phyloP scores from a whole-genome alignment of 2,329 filamentous ascomycete genomes.

The Sclerotinia spermophila region DNA sequence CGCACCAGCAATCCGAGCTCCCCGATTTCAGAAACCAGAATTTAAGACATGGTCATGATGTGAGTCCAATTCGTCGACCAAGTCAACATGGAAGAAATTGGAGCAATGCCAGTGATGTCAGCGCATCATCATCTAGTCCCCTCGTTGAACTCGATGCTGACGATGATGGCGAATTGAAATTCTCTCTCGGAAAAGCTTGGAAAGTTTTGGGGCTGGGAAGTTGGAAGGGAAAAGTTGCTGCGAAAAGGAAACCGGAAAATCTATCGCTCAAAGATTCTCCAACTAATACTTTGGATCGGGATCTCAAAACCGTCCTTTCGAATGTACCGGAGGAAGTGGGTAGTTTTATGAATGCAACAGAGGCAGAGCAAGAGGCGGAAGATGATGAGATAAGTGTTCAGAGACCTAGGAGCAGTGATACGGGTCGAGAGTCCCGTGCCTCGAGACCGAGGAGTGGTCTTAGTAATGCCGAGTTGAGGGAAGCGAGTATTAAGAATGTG shows the following conservation, averaged over 20 bases:
- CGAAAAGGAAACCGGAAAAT: background rate
- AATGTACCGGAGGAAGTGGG: conserved; percentile 14
- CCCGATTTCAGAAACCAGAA: conserved; percentile 13
- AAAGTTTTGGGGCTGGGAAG: conserved; percentile 2
- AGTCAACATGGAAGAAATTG: conserved; percentile 17
- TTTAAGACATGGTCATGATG: conserved; percentile 8
- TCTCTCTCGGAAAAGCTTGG: conserved; percentile 7
- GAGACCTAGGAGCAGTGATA: conserved; percentile 7
- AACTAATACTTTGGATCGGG: background rate
- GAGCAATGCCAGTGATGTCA: conserved; percentile 18
- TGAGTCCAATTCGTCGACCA: conserved; percentile 4
- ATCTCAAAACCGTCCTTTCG: background rate
- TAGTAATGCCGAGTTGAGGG: conserved; percentile 15
- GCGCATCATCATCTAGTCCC: conserved; percentile 2
- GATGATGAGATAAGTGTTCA: background rate
- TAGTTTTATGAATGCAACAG: background rate
- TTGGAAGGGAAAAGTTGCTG: conserved; percentile 7
- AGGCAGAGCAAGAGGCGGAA: background rate
- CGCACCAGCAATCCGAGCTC: background rate
- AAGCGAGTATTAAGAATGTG: conserved; percentile 17
- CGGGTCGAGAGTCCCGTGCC: background rate
- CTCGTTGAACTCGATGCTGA: conserved; percentile 17
- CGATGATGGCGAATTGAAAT: conserved; percentile 10
- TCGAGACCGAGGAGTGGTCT: conserved; percentile 16
- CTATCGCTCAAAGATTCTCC: background rate